Evolutionary conservation across 1,139 yeast genomes (phyloP), one percentile per base, ranked within the genome.

Genomic region (Pichia sp.): DNA sequence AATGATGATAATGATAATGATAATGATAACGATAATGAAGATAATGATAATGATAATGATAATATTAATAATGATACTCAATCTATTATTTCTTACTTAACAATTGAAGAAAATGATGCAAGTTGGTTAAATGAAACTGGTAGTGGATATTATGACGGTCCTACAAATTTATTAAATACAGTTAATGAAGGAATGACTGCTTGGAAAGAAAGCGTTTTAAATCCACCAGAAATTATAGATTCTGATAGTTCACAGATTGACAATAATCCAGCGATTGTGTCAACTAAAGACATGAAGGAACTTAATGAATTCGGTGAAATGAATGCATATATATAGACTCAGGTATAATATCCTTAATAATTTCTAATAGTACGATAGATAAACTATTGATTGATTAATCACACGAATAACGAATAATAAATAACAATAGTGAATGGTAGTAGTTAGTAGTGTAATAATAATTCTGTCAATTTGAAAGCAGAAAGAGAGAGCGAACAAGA

Each of bases 111-210:
- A 6, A 50, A 45, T 16, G 46, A 50, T 25, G 54, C 49, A 20
- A 26, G 38, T 5, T 52, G 55, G 55, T 30, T 53, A 7, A 45
- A 50, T 20, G 56, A 49, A 10, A 37, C 26, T 16, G 38, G 27
- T 20, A 49, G 50, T 27, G 48, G 46, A 8, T 43, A 41, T 34
- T 82, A 82, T 34, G 80, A 78, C 31, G 90, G 90, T 0, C 85
- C 87, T 0, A 78, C 89, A 0, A 87, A 89, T 0, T 65, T 82
- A 64, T 66, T 82, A 30, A 73, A 81, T 23, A 66, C 52, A 3
- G 60, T 58, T 3, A 56, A 53, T 33, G 59, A 51, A 11, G 51
- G 55, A n/a, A 41, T 54, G 37, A 58, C 52, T 37, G 53, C 56
- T 22, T 46, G 54, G 51, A 50, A 41, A 40, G 53, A 49, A 39